Conservation (phyloP, 371 early-diverging fungal species). For the Zancudomyces culisetae region DNA sequence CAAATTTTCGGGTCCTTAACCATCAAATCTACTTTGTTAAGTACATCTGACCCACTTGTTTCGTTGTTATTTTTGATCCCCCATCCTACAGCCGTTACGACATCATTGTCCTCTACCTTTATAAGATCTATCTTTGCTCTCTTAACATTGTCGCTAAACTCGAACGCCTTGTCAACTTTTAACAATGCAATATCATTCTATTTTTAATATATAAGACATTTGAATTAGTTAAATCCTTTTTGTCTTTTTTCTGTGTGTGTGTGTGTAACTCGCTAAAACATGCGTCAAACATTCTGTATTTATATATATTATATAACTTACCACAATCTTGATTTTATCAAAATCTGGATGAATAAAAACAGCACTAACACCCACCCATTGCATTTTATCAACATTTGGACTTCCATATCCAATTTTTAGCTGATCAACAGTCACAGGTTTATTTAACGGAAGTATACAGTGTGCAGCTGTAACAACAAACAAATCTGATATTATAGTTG, state of each 20-base stretch:
- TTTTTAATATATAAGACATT: background rate
- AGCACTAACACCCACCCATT: background rate
- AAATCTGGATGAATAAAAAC: slow-evolving; percentile 15
- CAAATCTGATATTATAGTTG: slow-evolving; percentile 10
- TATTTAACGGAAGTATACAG: slow-evolving; percentile 7
- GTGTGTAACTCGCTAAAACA: too few species aligned
- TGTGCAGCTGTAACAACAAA: slow-evolving; percentile 21
- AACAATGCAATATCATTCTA: slow-evolving; percentile 18
- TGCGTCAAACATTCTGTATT: too few species aligned
- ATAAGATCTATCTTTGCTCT: slow-evolving; percentile 9
- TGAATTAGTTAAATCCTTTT: too few species aligned
- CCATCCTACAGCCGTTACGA: slow-evolving; percentile 11
- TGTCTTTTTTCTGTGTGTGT: too few species aligned
- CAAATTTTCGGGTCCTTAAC: background rate
- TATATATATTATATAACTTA: too few species aligned
- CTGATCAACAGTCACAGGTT: background rate
- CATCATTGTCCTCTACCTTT: background rate
- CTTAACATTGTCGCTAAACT: slow-evolving; percentile 2
- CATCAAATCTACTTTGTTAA: background rate
- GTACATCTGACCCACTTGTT: background rate
- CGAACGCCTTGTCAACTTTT: slow-evolving; percentile 3
- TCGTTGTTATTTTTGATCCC: slow-evolving; percentile 4
- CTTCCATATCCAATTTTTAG: slow-evolving; percentile 11
- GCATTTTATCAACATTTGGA: slow-evolving; percentile 5
- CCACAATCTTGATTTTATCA: background rate